Evolutionary conservation across 768 basidiomycete species (phyloP).

Genomic region (Leccinum subgranulosum): DNA sequence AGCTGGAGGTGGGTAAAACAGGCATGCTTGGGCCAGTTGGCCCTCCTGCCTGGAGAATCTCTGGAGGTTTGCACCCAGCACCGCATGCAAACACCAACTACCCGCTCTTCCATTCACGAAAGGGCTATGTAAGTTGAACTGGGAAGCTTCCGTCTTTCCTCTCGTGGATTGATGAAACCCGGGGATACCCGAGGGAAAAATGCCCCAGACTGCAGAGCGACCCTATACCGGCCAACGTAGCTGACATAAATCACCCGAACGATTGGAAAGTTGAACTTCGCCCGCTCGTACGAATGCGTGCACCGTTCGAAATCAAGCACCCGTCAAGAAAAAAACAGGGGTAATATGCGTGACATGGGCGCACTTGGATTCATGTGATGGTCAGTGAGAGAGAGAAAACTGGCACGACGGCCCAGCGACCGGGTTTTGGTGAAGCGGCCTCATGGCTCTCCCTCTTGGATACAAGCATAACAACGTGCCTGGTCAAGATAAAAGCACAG

Average conservation of each 20-base stretch:
- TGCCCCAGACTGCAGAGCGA: not conserved
- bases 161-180: constrained; percentile 8
- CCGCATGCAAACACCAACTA: not conserved
- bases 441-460: constrained; percentile 5
- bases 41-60: not conserved
- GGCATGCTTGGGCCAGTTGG: constrained; percentile 7
- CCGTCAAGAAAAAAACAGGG: not conserved
- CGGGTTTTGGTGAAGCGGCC: constrained; percentile 14
- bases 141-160: not conserved
- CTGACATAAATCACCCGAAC: not conserved
- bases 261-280: not conserved
- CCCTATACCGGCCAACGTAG: not conserved
- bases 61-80: not conserved
- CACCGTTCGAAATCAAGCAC: not conserved
- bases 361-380: not conserved
- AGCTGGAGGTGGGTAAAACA: constrained; percentile 1
- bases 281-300: constrained; percentile 1
- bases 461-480: constrained; percentile 15
- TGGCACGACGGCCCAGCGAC: constrained; percentile 14
- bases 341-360: not conserved
- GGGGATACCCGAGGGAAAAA: constrained; percentile 14
- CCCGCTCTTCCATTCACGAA: not conserved
- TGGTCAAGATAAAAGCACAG: constrained; percentile 16
- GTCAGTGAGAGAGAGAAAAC: constrained; percentile 1
- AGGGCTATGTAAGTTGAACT: not conserved